Evolutionary conservation across 106 monocot genomes (phyloP).

Genomic region (Gastrodia elata): DNA sequence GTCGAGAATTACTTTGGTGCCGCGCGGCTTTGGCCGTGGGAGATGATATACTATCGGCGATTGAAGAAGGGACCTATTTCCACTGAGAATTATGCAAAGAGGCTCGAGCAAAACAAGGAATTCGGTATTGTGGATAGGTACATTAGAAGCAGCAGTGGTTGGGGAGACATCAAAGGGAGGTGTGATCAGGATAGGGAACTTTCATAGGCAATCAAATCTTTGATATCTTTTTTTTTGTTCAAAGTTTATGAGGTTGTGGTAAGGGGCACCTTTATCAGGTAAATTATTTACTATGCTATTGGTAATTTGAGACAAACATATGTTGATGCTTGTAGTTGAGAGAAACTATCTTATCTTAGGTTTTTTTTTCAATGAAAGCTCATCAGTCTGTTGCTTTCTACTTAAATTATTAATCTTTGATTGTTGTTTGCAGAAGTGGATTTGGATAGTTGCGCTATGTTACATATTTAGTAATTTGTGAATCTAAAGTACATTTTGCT

Average conservation of each 20-base stretch:
- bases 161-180: slow-evolving; percentile 30
- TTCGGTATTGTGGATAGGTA: slow-evolving; percentile 66
- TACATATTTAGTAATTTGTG: slow-evolving; percentile 2
- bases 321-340: not conserved
- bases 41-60: slow-evolving; percentile 48
- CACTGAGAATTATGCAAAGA: slow-evolving; percentile 58
- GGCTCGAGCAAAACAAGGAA: slow-evolving; percentile 61
- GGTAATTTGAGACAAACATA: not conserved
- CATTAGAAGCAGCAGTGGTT: slow-evolving; percentile 67
- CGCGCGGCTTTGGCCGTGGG: slow-evolving; percentile 73
- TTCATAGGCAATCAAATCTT: not conserved
- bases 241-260: not conserved
- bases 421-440: not conserved
- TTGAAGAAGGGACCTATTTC: slow-evolving; percentile 61
- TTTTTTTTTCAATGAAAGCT: not conserved
- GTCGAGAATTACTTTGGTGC: slow-evolving; percentile 52
- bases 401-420: not conserved
- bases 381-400: not conserved
- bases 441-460: not conserved
- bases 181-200: not conserved
- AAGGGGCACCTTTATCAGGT: not conserved
- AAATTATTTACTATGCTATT: not conserved
- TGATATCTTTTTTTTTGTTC: not conserved
- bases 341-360: not conserved
- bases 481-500: not conserved